These are phyloP conservation scores for Saccharomycopsis hybrid DNA, from an alignment of 1,139 yeast species.

Conservation along the genomic window DNA sequence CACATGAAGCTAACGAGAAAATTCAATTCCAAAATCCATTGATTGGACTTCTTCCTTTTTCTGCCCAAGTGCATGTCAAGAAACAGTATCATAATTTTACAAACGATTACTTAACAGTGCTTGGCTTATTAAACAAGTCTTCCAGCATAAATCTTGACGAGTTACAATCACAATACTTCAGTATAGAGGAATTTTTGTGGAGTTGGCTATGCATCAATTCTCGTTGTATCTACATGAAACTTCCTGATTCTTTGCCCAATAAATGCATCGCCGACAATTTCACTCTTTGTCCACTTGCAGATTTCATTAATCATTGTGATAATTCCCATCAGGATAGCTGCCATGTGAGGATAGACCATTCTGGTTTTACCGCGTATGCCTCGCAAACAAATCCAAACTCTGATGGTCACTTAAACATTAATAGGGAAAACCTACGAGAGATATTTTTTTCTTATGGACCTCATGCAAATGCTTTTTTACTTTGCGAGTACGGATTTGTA, in stretches of 20 bases:
- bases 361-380: constrained; percentile 48
- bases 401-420: not conserved
- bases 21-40: not conserved
- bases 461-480: constrained; percentile 72
- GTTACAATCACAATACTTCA: too few relatives aligned
- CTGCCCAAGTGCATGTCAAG: constrained; percentile 2
- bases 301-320: constrained; percentile 72
- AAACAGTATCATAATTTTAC: constrained; percentile 9
- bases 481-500: constrained; percentile 83
- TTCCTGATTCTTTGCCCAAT: constrained; percentile 39
- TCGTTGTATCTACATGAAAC: constrained; percentile 76
- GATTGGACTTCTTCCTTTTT: not conserved
- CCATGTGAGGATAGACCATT: constrained; percentile 38
- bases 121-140: not conserved
- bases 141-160: too few relatives aligned
- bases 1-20: not conserved
- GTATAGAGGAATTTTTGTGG: constrained; percentile 39
- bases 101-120: constrained; percentile 9
- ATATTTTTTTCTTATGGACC: constrained; percentile 77
- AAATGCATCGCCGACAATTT: constrained; percentile 52
- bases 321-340: constrained; percentile 39
- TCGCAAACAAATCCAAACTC: constrained; percentile 21
- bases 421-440: constrained; percentile 41
- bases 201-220: constrained; percentile 88
- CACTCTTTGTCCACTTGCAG: constrained; percentile 89